Evolutionary conservation across 1,284 basidiomycete genomes (phyloP), one percentile per base, ranked within the genome.

Genomic region (Polyporus tsugae): DNA sequence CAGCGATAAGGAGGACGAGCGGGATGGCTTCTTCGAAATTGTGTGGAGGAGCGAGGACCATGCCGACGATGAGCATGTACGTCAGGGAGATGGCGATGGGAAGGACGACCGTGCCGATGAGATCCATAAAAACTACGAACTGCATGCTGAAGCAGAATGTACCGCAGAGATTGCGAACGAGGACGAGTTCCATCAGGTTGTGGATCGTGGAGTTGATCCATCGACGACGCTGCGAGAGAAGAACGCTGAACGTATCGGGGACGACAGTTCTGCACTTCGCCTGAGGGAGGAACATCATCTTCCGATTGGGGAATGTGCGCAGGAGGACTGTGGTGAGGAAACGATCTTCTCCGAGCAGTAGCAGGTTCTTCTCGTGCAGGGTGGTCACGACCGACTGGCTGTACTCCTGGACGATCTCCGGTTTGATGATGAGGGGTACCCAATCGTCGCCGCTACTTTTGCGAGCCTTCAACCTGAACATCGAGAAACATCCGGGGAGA

Each of bases 121-220:
- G 87, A 79, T 99, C 98, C 95, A 99, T 97, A 81, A 98, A 96
- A 64, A 99, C 96, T 78, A 98, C 93, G 81, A 99, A 99, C 79
- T 97, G 95, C 95, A 97, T 97, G 80, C 94, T 96, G 82, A 97
- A 96, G 84, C 95, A 98, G 81, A 97, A 97, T 39, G 95, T 97
- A 59, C 95, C 95, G 79, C 95, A 99, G 29, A 99, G 87, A 78
- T 99, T 96, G 72, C 95, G 94, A 36, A 99, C 98, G 69, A 95
- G 90, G 44, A 99, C 95, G 42, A 99, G 92, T 80, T 99, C 98
- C 96, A 99, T 98, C 64, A 99, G 88, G 79, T 99, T 99, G 85
- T 99, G 98, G 60, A 99, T 95, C 0, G 98, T 99, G 57, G 96
- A 99, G 82, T 99, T 99, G 85, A 99, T 99, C 98, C 98, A 99